Base-by-base conservation (phyloP, 169 alveolate genomes). In the Plasmodium cynomolgi region DNA sequence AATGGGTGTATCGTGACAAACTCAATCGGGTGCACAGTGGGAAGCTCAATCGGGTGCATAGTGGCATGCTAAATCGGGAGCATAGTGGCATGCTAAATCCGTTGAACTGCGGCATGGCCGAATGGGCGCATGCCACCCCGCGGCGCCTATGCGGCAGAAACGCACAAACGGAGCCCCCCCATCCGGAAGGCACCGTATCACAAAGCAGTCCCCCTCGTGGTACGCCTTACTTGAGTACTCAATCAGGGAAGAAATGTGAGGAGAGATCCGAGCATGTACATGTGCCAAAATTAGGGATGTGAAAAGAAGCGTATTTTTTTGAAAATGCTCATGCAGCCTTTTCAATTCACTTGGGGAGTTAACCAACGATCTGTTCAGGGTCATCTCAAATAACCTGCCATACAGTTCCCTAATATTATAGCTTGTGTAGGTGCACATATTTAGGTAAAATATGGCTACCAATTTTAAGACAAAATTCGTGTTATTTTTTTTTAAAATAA, bases 211-310 rank as follows among this genome's bases (percentile, higher is more conserved):
- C n/a, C 33, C 74, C 37, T 29, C 54, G n/a, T 2, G 13, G 23
- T n/a, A 17, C 3, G 29, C 17, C 39, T 91, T 91, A 91, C 95
- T 91, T 82, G 95, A 68, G n/a, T 91, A 82, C 20, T 88, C 94
- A 17, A 80, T 80, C 17, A 90, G 39, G 13, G 91, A n/a, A n/a
- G 91, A 23, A 15, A 90, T n/a, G 75, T 90, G 79, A 4, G 88
- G 62, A 4, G 23, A 37, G 17, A 90, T 39, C 54, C 39, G 77
- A 71, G 41, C n/a, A 34, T 72, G 75, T 9, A 91, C n/a, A 15
- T 91, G 39, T 72, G 31, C 13, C 39, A 82, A 72, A 71, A 91
- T 77, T 20, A 81, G 58, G 33, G 95, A 91, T 4, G 73, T 39
- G 33, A 91, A 44, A 31, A 91, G 41, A 31, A 91, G 37, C 1